A percentile compares a stretch with the other conserved stretches of the same genome.
These are phyloP conservation scores for Mucor plumbeus DNA, from an alignment of 371 early-diverging fungal genomes.

Conservation along the genomic window DNA sequence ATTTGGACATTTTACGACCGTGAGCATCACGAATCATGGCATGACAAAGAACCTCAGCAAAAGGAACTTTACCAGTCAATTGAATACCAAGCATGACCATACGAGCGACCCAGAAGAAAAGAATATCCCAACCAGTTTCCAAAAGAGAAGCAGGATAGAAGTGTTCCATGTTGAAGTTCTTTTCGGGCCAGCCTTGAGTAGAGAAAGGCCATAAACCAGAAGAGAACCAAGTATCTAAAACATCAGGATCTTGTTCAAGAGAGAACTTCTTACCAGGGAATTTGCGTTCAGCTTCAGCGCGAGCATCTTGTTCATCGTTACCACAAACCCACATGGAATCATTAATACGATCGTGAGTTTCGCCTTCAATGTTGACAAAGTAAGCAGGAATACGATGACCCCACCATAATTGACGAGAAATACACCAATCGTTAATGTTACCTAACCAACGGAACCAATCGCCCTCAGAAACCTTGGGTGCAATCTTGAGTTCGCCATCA, in stretches of 20 bases:
- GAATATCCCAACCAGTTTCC: constrained; percentile 99
- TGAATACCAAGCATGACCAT: constrained; percentile 99
- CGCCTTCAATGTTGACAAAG: constrained; percentile 82
- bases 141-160: constrained; percentile 95
- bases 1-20: constrained; percentile 99
- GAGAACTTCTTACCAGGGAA: constrained; percentile 76
- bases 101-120: constrained; percentile 99
- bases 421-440: constrained; percentile 95
- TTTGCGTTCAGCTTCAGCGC: constrained; percentile 70
- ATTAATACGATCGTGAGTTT: constrained; percentile 62
- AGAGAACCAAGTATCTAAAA: constrained; percentile 99
- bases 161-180: constrained; percentile 81
- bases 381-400: constrained; percentile 99
- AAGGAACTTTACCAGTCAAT: constrained; percentile 95
- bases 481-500: constrained; percentile 87
- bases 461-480: constrained; percentile 89
- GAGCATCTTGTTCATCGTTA: constrained; percentile 82
- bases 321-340: constrained; percentile 91
- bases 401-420: constrained; percentile 99
- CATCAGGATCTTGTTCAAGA: constrained; percentile 92
- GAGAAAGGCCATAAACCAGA: constrained; percentile 99
- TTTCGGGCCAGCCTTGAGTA: constrained; percentile 95
- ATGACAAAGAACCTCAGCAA: constrained; percentile 96
- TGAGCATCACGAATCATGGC: constrained; percentile 99
- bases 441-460: constrained; percentile 98